These are phyloP conservation scores for Aspergillus hortae DNA, from an alignment of 2,329 filamentous ascomycete genomes.

Conservation along the genomic window DNA sequence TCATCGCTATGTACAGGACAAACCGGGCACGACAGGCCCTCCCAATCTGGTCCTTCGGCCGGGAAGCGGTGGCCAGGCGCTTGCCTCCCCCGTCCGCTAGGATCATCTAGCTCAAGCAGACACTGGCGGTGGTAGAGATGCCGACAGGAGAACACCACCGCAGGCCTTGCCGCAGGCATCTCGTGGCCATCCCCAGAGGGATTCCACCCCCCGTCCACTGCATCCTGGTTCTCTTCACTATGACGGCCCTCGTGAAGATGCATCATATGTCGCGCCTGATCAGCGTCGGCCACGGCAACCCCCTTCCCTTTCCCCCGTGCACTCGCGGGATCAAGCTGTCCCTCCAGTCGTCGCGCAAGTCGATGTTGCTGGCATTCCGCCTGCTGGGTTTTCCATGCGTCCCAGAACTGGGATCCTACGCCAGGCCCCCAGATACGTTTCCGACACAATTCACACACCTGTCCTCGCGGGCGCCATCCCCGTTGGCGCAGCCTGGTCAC, in stretches of 20 bases:
- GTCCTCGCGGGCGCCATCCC: slow-evolving; percentile 84
- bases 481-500: slow-evolving; percentile 71
- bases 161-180: slow-evolving; percentile 18
- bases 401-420: slow-evolving; percentile 71
- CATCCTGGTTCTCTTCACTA: slow-evolving; percentile 3
- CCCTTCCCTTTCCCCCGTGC: slow-evolving; percentile 40
- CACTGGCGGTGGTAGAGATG: slow-evolving; percentile 48
- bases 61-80: slow-evolving; percentile 6
- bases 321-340: slow-evolving; percentile 23
- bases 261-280: slow-evolving; percentile 10
- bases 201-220: slow-evolving; percentile 3
- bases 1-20: slow-evolving; percentile 39
- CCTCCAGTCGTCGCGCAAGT: slow-evolving; percentile 26
- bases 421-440: slow-evolving; percentile 85
- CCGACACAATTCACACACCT: slow-evolving; percentile 83
- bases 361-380: slow-evolving; percentile 29
- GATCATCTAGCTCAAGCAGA: slow-evolving; percentile 29
- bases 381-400: slow-evolving; percentile 69
- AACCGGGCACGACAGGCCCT: slow-evolving; percentile 20
- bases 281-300: slow-evolving; percentile 20
- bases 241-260: slow-evolving; percentile 11
- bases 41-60: slow-evolving; percentile 24
- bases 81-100: slow-evolving; percentile 6
- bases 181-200: slow-evolving; percentile 6
- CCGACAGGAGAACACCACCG: slow-evolving; percentile 48